A percentile compares a stretch with the other conserved stretches of the same genome.
Evolutionary conservation across 345 rosid genomes (phyloP).

Genomic region (Passiflora organensis): DNA sequence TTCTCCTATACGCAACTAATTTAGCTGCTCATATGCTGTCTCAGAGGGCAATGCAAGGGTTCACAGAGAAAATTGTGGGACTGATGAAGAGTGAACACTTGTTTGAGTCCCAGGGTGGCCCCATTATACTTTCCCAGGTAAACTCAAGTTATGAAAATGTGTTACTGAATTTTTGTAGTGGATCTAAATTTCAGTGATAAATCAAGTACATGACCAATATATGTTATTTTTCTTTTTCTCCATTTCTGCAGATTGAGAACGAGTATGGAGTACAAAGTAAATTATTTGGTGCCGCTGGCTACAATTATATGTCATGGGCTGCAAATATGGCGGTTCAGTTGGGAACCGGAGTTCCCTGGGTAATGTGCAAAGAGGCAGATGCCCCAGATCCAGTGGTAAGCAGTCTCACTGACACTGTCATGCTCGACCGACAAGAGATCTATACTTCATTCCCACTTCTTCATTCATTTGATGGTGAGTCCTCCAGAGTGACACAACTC

Average conservation of each 20-base stretch:
- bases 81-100: slow-evolving; percentile 91
- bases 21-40: slow-evolving; percentile 9
- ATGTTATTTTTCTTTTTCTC: neutral
- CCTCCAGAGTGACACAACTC: neutral
- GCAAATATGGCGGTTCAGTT: slow-evolving; percentile 87
- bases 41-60: slow-evolving; percentile 94
- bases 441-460: neutral
- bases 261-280: slow-evolving; percentile 93
- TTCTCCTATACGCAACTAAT: neutral
- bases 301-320: slow-evolving; percentile 90
- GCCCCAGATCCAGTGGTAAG: slow-evolving; percentile 95
- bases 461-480: neutral
- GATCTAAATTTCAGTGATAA: neutral
- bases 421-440: neutral
- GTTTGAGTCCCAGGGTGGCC: slow-evolving; percentile 96
- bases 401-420: neutral
- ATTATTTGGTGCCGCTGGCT: slow-evolving; percentile 63
- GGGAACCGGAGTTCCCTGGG: slow-evolving; percentile 95
- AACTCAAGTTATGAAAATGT: neutral
- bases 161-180: neutral
- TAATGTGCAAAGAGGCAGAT: slow-evolving; percentile 98
- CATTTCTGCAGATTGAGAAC: slow-evolving; percentile 75
- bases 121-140: slow-evolving; percentile 96
- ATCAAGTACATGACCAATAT: neutral
- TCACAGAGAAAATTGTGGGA: slow-evolving; percentile 87